Evolutionary conservation across 495 filamentous ascomycete species (phyloP), one percentile per base, ranked within the genome.

Genomic region (Podospora pseudoanserina): DNA sequence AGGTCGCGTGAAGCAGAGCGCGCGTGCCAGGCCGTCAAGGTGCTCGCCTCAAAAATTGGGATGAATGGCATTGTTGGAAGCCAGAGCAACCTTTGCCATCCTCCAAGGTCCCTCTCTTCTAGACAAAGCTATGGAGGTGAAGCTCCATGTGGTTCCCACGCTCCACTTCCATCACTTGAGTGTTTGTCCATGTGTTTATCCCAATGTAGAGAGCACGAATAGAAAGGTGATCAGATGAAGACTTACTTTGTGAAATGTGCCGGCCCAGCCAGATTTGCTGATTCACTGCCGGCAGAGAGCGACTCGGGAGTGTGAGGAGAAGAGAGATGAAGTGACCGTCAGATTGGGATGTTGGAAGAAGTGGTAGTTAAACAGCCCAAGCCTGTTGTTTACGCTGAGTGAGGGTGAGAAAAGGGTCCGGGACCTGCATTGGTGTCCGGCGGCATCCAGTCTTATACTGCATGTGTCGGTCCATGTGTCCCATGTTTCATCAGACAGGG

Each of bases 391-490:
- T 49, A 49, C 39, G 39, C 6, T 32, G 19, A 15, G 54, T 4
- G n/a, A 58, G 4, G 59, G 39, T 55, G 49, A 49, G 63, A 34
- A 65, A 59, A 59, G 57, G 44, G 59, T 60, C 65, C 34, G 66
- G 67, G 63, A 64, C 28, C 60, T 74, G 74, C 72, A 71, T 30
- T 55, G 44, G 62, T 15, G 34, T 65, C 5, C 64, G 60, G 70
- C 15, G 58, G 61, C 49, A 66, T 71, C 65, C 62, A 61, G 67
- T 69, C 73, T 77, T 77, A 77, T 77, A 77, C 67, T 56, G 44
- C 57, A 55, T 19, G 28, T 19, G 63, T 61, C 68, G 60, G 71
- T 39, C 61, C 65, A 65, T 67, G 66, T 54, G 49, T 66, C 54
- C 57, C 68, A 49, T 67, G 68, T 73, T 66, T 73, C 71, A 67